Conservation (phyloP, 2,329 filamentous ascomycete species). For the Coniochaeta sp. region DNA sequence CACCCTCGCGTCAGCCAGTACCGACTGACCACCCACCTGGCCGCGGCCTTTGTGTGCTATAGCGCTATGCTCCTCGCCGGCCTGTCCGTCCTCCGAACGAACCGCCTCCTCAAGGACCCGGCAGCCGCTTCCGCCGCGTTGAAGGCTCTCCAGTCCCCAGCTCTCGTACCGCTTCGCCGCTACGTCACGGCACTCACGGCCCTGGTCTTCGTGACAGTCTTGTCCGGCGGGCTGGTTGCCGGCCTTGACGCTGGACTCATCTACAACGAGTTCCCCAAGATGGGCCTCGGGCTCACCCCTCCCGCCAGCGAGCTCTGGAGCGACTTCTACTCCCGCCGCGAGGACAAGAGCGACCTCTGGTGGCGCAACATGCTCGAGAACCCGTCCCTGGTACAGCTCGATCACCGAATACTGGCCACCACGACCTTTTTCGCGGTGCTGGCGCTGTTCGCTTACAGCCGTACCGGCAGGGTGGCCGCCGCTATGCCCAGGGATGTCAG, state of each 20-base stretch:
- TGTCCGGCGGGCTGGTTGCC: conserved; percentile 90
- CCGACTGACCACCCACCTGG: conserved; percentile 80
- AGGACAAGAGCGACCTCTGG: conserved; percentile 76
- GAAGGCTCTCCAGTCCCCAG: conserved; percentile 54
- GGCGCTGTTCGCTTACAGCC: conserved; percentile 72
- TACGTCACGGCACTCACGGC: conserved; percentile 62
- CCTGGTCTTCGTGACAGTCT: conserved; percentile 80
- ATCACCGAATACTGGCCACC: conserved; percentile 87
- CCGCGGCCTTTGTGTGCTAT: conserved; percentile 87
- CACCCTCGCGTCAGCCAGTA: conserved; percentile 95
- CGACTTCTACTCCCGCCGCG: conserved; percentile 71
- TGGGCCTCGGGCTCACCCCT: conserved; percentile 78
- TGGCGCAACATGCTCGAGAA: conserved; percentile 99
- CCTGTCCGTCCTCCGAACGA: conserved; percentile 72
- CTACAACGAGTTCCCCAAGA: conserved; percentile 97
- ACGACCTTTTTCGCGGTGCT: conserved; percentile 80
- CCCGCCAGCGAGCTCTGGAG: conserved; percentile 79
- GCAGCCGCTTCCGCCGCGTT: conserved; percentile 53
- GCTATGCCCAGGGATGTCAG: conserved; percentile 56
- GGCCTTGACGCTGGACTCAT: conserved; percentile 94
- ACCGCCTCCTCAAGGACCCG: conserved; percentile 62
- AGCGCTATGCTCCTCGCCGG: conserved; percentile 90
- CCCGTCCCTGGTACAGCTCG: conserved; percentile 87
- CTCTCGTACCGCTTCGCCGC: conserved; percentile 65
- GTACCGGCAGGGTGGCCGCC: conserved; percentile 50